phyloP scores from a whole-genome alignment of 495 filamentous ascomycete species.

The Annulohypoxylon maeteangense region DNA sequence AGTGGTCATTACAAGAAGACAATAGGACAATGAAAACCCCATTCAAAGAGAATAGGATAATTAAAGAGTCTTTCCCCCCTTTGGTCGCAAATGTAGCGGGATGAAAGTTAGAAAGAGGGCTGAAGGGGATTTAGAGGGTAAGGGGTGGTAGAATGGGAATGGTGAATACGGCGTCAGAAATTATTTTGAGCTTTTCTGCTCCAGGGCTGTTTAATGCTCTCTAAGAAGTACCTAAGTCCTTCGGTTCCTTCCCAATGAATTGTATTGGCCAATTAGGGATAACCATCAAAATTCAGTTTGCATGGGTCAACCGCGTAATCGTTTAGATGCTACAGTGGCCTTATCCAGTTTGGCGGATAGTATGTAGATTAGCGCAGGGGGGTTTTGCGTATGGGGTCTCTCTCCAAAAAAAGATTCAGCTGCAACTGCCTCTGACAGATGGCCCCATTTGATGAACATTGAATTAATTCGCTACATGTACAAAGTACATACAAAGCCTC shows the following conservation, averaged over 20 bases:
- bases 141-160: conserved; percentile 15
- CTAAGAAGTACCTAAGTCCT: conserved; percentile 1
- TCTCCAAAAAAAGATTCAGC: conserved; percentile 37
- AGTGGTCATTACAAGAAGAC: conserved; percentile 56
- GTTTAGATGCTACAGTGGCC: conserved; percentile 51
- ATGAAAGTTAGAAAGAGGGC: conserved; percentile 10
- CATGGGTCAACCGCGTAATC: conserved; percentile 36
- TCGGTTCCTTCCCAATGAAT: background rate
- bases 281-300: conserved; percentile 21
- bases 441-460: conserved; percentile 9
- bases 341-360: conserved; percentile 42
- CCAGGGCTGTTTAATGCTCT: background rate
- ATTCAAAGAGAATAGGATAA: conserved; percentile 47
- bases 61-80: conserved; percentile 29
- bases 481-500: conserved; percentile 2
- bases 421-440: conserved; percentile 7
- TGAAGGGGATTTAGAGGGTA: conserved; percentile 14
- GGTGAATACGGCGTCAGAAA: conserved; percentile 37
- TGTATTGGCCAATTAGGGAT: background rate
- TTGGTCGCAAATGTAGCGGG: conserved; percentile 18
- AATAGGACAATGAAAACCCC: conserved; percentile 45
- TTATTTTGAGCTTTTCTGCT: conserved; percentile 38
- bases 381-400: background rate
- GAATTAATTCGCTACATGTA: conserved; percentile 29
- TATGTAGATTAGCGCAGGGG: conserved; percentile 36